These are phyloP conservation scores for Solanum infundibuliforme DNA, from an alignment of 257 asterid genomes.

Conservation along the genomic window DNA sequence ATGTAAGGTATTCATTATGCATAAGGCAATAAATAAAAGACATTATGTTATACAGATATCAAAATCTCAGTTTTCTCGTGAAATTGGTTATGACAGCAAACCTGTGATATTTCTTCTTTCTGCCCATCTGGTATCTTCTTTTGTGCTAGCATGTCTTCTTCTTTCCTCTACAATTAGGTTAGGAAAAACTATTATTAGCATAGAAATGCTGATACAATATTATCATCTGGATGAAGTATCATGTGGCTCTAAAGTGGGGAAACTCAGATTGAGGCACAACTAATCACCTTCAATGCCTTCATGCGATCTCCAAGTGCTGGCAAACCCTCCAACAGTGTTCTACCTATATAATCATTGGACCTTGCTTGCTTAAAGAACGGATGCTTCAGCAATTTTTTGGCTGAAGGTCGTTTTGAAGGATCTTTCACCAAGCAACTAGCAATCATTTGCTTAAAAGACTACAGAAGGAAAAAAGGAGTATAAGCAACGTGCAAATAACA, in stretches of 20 bases:
- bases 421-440: conserved; percentile 98
- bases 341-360: conserved; percentile 69
- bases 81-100: conserved; percentile 15
- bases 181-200: conserved; percentile 17
- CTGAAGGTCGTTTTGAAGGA: conserved; percentile 91
- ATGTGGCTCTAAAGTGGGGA: not conserved
- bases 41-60: not conserved
- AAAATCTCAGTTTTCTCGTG: not conserved
- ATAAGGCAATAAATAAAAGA: not conserved
- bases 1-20: not conserved
- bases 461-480: not conserved
- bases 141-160: conserved; percentile 95
- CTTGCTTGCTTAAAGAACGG: conserved; percentile 94
- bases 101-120: conserved; percentile 96
- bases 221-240: not conserved
- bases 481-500: not conserved
- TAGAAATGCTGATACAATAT: conserved; percentile 9
- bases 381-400: conserved; percentile 75
- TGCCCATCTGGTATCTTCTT: conserved; percentile 91
- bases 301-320: conserved; percentile 89
- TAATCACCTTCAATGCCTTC: conserved; percentile 70
- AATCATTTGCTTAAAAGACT: conserved; percentile 96
- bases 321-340: conserved; percentile 74
- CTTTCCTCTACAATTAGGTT: conserved; percentile 45
- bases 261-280: not conserved